Percentiles rank a stretch among this genome's conserved stretches.
Conservation (phyloP, 805 yeast genomes). For the Starmerella davenportii region DNA sequence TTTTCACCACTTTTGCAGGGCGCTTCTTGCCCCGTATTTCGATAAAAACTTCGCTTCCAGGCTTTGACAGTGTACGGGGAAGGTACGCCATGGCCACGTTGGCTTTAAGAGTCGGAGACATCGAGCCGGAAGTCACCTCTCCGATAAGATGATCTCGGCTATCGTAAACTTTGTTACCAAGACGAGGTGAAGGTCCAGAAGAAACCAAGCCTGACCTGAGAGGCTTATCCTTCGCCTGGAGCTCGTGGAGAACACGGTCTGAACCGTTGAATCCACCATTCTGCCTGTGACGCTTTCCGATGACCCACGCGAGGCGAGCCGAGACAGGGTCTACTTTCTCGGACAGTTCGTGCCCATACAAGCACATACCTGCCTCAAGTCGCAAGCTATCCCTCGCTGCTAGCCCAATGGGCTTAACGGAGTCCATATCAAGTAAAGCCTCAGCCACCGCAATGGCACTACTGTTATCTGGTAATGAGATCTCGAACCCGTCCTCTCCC, state of each 20-base stretch:
- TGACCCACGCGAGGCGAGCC: slow-evolving; percentile 76
- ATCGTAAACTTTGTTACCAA: slow-evolving; percentile 47
- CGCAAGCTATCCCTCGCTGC: slow-evolving; percentile 97
- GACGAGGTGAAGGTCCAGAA: slow-evolving; percentile 86
- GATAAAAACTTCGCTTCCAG: slow-evolving; percentile 53
- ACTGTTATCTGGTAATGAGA: slow-evolving; percentile 45
- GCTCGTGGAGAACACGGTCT: slow-evolving; percentile 46
- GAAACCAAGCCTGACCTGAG: slow-evolving; percentile 57
- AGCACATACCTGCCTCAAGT: slow-evolving; percentile 95
- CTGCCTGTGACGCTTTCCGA: slow-evolving; percentile 61
- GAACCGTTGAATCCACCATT: slow-evolving; percentile 56
- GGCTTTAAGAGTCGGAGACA: slow-evolving; percentile 51
- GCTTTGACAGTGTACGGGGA: slow-evolving; percentile 48
- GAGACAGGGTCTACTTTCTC: slow-evolving; percentile 73
- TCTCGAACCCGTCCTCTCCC: slow-evolving; percentile 96
- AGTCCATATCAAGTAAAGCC: slow-evolving; percentile 32
- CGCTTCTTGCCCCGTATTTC: slow-evolving; percentile 72
- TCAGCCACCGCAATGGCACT: slow-evolving; percentile 43
- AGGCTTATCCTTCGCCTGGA: slow-evolving; percentile 41
- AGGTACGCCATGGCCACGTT: slow-evolving; percentile 88
- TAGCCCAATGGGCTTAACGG: slow-evolving; percentile 73
- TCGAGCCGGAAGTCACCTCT: slow-evolving; percentile 44
- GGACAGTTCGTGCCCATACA: slow-evolving; percentile 80
- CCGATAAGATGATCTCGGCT: slow-evolving; percentile 38
- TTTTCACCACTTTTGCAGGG: slow-evolving; percentile 54